Evolutionary conservation across 495 filamentous ascomycete genomes (phyloP).

Genomic region (Penicillium nucicola): DNA sequence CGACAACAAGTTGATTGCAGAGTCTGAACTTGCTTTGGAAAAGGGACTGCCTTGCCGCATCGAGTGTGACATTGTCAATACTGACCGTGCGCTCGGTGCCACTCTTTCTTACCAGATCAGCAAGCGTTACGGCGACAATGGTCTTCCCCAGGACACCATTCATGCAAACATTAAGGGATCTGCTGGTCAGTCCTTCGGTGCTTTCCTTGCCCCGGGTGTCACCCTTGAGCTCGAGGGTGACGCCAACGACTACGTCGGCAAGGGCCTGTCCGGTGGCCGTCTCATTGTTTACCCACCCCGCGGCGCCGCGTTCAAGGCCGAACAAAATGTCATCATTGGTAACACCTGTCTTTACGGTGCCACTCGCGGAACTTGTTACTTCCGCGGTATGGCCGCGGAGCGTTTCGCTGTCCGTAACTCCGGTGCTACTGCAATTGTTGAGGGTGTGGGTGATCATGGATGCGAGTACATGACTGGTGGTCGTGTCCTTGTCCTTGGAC

Average conservation of each 20-base stretch:
- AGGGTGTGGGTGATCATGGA: conserved; percentile 96
- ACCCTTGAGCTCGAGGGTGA: conserved; percentile 98
- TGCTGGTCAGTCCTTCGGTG: conserved; percentile 96
- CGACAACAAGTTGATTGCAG: conserved; percentile 97
- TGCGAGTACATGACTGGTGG: conserved; percentile 99
- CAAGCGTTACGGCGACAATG: conserved; percentile 84
- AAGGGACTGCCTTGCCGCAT: conserved; percentile 94
- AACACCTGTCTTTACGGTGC: conserved; percentile 98
- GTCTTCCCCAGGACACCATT: conserved; percentile 90
- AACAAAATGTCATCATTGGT: conserved; percentile 95
- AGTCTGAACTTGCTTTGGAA: conserved; percentile 94
- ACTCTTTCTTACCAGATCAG: conserved; percentile 97
- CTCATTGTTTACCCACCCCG: conserved; percentile 96
- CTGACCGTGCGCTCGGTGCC: conserved; percentile 90
- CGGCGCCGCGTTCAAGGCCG: conserved; percentile 90
- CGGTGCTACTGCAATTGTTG: conserved; percentile 92
- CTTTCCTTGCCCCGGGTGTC: conserved; percentile 90
- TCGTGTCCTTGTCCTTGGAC: conserved; percentile 83
- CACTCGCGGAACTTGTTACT: conserved; percentile 90
- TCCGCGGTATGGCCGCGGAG: conserved; percentile 96
- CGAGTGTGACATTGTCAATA: conserved; percentile 98
- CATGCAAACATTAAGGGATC: conserved; percentile 99
- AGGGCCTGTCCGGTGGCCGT: conserved; percentile 93
- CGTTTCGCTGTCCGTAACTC: conserved; percentile 98
- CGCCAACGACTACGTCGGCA: conserved; percentile 97